A percentile compares a stretch with the other conserved stretches of the same genome.
These are phyloP conservation scores for Seiridium cupressi DNA, from an alignment of 2,329 filamentous ascomycete genomes.

Conservation along the genomic window DNA sequence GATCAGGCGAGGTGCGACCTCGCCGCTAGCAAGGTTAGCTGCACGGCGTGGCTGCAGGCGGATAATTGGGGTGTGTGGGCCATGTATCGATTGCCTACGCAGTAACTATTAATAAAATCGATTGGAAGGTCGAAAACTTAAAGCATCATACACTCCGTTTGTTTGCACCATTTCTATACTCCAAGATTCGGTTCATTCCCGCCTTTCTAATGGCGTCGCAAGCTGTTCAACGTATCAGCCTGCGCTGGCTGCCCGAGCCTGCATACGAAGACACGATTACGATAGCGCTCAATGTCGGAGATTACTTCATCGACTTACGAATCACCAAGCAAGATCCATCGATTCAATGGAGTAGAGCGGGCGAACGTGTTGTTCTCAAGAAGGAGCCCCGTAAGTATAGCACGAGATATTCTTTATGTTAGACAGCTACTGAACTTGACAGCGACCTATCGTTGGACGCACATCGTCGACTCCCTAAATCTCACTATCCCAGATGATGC, in stretches of 20 bases:
- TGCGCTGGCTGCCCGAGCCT: conserved; percentile 20
- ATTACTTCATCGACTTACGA: conserved; percentile 18
- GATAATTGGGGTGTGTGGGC: no score
- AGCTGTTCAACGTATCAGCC: conserved; percentile 18
- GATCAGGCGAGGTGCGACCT: no score
- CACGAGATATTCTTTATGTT: background rate
- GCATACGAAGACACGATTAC: conserved; percentile 21
- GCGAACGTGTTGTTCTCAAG: conserved; percentile 15
- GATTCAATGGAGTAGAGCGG: conserved; percentile 21
- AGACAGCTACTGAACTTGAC: conserved; percentile 8
- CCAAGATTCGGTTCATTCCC: no score
- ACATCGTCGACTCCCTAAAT: conserved; percentile 20
- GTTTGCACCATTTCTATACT: no score
- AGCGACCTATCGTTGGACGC: conserved; percentile 22
- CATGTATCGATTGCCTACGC: no score
- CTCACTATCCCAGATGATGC: conserved; percentile 18
- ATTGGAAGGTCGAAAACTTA: no score
- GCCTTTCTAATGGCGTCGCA: background rate
- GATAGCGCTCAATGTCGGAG: conserved; percentile 21
- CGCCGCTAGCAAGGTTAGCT: no score
- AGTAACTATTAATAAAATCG: no score
- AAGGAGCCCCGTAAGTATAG: conserved; percentile 14
- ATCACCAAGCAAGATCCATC: conserved; percentile 7
- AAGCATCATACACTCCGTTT: no score
- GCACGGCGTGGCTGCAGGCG: no score